Base-by-base conservation (phyloP, 352 stramenopile genomes). In the Hyaloperonospora brassicae region DNA sequence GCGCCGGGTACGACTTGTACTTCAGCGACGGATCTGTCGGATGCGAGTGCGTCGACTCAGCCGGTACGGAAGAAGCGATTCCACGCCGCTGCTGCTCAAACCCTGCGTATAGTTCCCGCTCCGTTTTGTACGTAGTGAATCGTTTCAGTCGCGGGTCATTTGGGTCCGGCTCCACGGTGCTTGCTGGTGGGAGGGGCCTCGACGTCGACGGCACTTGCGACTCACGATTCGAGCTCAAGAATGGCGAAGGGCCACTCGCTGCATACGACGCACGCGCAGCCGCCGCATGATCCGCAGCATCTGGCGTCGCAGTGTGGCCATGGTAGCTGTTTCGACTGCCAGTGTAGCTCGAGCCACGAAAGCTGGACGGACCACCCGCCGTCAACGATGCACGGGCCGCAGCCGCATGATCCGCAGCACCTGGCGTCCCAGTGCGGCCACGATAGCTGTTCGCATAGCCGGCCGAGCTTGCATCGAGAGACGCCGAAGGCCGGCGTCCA, bases 91-190 rank as follows among this genome's bases (percentile, higher is more conserved):
- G 66, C 21, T 79, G 73, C 21, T 78, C 64, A 54, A 89, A 93
- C 52, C 92, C 69, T 31, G 78, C 81, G 49, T 93, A 91, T 8
- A 93, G 59, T 53, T 93, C 84, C 7, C 65, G 57, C 55, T 93
- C 81, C 1, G 77, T 86, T 54, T 91, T 91, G 76, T 93, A 93
- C 14, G 70, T 60, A 17, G 66, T 72, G 57, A 82, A 90, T 27
- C 84, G 84, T 34, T 66, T 67, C 52, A 92, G 50, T 13, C 84
- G 76, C 42, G 81, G 81, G 57, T 93, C 84, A 27, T 84, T 69
- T 22, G 73, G 68, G 23, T 79, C 61, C 40, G 60, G 14, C 43
- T 68, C 55, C 12, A 72, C 50, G 5, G 73, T 59, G 5, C 39
- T 59, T 8, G 65, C 54, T 7, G 61, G 52, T 11, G 78, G 50